Conservation (phyloP, 2,329 filamentous ascomycete genomes). For the Lachnellula suecica region DNA sequence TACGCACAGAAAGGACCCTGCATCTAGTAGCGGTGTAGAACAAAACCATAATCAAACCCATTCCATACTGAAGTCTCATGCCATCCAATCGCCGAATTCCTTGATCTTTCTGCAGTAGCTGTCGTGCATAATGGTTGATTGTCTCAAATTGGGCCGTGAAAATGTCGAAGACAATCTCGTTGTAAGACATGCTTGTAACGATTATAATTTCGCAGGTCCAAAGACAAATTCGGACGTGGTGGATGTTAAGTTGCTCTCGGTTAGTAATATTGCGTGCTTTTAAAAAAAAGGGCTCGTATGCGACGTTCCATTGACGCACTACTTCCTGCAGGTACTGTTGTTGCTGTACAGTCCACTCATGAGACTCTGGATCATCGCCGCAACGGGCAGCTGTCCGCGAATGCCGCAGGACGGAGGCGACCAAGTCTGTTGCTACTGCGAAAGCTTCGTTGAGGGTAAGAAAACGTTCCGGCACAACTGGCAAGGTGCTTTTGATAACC, state of each 20-base stretch:
- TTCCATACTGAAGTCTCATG: slow-evolving; percentile 13
- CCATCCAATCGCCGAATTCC: slow-evolving; percentile 12
- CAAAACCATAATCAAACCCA: slow-evolving; percentile 17
- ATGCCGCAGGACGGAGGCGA: slow-evolving; percentile 11
- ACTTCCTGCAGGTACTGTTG: slow-evolving; percentile 10
- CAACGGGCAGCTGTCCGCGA: slow-evolving; percentile 11
- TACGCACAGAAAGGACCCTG: slow-evolving; percentile 14
- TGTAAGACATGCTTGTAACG: slow-evolving; percentile 11
- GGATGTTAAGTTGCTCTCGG: slow-evolving; percentile 11
- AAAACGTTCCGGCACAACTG: slow-evolving; percentile 17
- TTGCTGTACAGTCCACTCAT: slow-evolving; percentile 9
- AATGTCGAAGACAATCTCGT: slow-evolving; percentile 15
- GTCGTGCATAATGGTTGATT: slow-evolving; percentile 10
- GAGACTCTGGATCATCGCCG: slow-evolving; percentile 7
- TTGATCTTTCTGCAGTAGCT: slow-evolving; percentile 16
- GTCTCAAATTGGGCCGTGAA: slow-evolving; percentile 12
- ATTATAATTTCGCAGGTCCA: slow-evolving; percentile 14
- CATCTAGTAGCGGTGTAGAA: slow-evolving; percentile 20
- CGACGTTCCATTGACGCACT: slow-evolving; percentile 13
- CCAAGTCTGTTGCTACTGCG: slow-evolving; percentile 10
- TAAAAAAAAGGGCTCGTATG: slow-evolving; percentile 14
- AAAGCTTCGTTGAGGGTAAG: slow-evolving; percentile 12
- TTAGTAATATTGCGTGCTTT: slow-evolving; percentile 9
- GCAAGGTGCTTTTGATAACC: slow-evolving; percentile 6
- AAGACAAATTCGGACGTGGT: slow-evolving; percentile 11